phyloP scores from a whole-genome alignment of 805 yeast genomes.

The Lipomyces chichibuensis region DNA sequence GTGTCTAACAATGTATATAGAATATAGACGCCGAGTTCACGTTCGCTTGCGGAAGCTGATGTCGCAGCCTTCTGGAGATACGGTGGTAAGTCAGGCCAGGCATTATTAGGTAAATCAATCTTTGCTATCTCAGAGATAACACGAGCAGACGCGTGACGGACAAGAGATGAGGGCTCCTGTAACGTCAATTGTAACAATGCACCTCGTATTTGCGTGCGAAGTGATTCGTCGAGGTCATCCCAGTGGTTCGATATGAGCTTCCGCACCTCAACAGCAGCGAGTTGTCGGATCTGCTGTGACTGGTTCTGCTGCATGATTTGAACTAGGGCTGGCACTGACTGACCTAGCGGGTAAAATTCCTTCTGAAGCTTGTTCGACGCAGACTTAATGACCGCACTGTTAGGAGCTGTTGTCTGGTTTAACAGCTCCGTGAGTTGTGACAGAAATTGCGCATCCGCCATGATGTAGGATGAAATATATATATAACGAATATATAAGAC shows the following conservation, averaged over 20 bases:
- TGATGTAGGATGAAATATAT: not conserved
- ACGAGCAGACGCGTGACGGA: conserved; percentile 88
- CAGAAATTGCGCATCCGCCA: conserved; percentile 27
- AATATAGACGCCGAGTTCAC: conserved; percentile 84
- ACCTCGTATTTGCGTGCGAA: conserved; percentile 63
- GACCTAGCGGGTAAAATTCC: conserved; percentile 71
- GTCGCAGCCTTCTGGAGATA: conserved; percentile 69
- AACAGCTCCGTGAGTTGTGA: conserved; percentile 46
- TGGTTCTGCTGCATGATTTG: conserved; percentile 74
- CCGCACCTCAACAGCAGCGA: conserved; percentile 96
- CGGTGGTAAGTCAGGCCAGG: conserved; percentile 80
- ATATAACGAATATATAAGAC: not conserved
- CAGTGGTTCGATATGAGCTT: conserved; percentile 76
- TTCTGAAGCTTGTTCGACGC: conserved; percentile 76
- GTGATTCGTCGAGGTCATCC: conserved; percentile 47
- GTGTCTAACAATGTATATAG: conserved; percentile 78
- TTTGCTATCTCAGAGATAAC: conserved; percentile 85
- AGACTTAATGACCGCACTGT: conserved; percentile 71
- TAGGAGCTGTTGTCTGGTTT: conserved; percentile 76
- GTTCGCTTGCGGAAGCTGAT: conserved; percentile 57
- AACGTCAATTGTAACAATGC: conserved; percentile 72
- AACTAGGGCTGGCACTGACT: conserved; percentile 77
- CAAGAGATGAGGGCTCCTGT: conserved; percentile 60
- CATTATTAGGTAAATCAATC: conserved; percentile 63
- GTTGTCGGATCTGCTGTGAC: conserved; percentile 75